These are phyloP conservation scores for Haplographium delicatum DNA, from an alignment of 495 filamentous ascomycete species.

Conservation along the genomic window DNA sequence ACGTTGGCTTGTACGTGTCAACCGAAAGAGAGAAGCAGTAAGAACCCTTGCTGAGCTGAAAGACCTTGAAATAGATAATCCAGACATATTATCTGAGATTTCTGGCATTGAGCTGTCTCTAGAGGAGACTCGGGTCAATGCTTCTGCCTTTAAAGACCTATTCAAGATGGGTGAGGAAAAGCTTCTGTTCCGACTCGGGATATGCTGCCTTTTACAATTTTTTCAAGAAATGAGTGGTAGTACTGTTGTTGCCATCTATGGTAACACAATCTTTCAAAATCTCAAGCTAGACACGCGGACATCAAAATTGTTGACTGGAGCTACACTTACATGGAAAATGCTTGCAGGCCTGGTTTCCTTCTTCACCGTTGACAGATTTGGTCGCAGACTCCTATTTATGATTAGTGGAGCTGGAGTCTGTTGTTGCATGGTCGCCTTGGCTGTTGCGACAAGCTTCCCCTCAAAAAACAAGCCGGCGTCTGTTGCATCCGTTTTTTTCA, in stretches of 20 bases:
- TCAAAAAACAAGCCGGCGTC: background rate
- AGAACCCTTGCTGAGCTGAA: too few species aligned
- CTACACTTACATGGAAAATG: slow-evolving; percentile 47
- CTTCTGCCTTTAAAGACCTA: background rate
- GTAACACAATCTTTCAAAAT: slow-evolving; percentile 54
- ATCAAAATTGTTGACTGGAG: slow-evolving; percentile 35
- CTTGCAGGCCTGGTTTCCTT: slow-evolving; percentile 53
- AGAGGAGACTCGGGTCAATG: too few species aligned
- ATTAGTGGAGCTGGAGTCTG: slow-evolving; percentile 43
- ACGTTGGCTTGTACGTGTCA: too few species aligned
- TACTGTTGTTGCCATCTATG: slow-evolving; percentile 57
- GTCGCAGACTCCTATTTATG: slow-evolving; percentile 52
- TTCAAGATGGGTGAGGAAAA: background rate
- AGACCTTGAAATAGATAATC: too few species aligned
- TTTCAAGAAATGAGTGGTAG: too few species aligned
- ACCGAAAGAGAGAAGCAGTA: too few species aligned
- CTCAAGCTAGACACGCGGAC: slow-evolving; percentile 41
- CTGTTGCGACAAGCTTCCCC: background rate
- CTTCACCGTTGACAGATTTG: slow-evolving; percentile 70
- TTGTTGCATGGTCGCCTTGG: background rate
- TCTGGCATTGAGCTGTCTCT: too few species aligned
- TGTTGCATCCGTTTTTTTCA: background rate
- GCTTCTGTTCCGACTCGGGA: background rate
- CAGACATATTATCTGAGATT: too few species aligned
- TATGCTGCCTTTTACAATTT: too few species aligned